These are phyloP conservation scores for Amanita exitialis DNA, from an alignment of 768 basidiomycete species.

Conservation along the genomic window DNA sequence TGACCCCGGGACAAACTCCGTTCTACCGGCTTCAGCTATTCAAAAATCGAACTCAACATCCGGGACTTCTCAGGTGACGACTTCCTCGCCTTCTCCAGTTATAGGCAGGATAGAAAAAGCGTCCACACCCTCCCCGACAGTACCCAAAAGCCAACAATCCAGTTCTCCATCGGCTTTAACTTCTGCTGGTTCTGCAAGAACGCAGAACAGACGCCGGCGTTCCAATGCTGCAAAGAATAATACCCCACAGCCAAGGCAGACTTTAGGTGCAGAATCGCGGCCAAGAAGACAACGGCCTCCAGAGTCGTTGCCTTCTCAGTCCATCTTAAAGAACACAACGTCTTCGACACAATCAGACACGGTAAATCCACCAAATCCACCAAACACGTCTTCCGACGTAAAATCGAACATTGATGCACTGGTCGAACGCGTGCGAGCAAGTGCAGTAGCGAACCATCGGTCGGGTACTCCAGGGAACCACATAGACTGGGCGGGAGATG, in stretches of 20 bases:
- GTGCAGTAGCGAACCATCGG: constrained; percentile 59
- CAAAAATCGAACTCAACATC: background rate
- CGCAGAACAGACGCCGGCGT: constrained; percentile 40
- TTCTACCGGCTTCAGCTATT: background rate
- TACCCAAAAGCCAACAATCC: constrained; percentile 21
- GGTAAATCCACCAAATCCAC: background rate
- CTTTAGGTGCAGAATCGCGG: background rate
- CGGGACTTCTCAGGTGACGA: constrained; percentile 11
- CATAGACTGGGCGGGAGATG: constrained; percentile 86
- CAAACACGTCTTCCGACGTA: constrained; percentile 29
- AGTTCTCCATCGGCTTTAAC: constrained; percentile 22
- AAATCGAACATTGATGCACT: constrained; percentile 64
- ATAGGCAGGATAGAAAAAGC: constrained; percentile 15
- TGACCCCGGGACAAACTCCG: background rate
- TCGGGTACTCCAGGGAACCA: constrained; percentile 69
- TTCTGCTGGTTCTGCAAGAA: constrained; percentile 15
- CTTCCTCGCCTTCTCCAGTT: constrained; percentile 4
- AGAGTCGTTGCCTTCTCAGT: constrained; percentile 10
- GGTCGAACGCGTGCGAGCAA: constrained; percentile 66
- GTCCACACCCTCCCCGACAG: constrained; percentile 12
- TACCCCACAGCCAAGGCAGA: background rate
- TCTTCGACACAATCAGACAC: background rate
- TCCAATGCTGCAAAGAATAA: constrained; percentile 28
- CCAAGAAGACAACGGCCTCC: constrained; percentile 12
- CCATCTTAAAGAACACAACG: too few relatives aligned